phyloP scores from a whole-genome alignment of 2,329 filamentous ascomycete genomes.

The Cladosporium sp. region DNA sequence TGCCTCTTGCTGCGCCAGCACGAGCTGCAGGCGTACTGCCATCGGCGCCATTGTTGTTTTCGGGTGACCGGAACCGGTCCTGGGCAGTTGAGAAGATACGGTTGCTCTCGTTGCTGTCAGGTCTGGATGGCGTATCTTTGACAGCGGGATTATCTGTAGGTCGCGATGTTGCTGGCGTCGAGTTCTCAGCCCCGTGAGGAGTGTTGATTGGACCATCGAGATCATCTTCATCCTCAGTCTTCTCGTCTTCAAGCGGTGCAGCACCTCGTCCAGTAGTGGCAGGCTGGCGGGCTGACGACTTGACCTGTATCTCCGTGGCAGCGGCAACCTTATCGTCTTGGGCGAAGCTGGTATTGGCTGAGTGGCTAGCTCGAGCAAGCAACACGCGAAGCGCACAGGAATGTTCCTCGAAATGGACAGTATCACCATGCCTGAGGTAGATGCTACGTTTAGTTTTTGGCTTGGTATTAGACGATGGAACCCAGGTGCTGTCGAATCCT shows the following conservation, averaged over 20 bases:
- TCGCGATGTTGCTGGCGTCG: constrained; percentile 11
- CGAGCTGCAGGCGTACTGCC: background rate
- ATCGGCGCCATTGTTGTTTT: background rate
- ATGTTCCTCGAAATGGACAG: background rate
- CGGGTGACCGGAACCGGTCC: background rate
- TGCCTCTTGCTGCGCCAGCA: background rate
- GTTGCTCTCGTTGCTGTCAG: background rate
- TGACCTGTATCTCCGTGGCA: constrained; percentile 6
- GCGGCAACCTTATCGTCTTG: background rate
- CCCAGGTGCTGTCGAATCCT: background rate
- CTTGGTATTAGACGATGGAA: background rate
- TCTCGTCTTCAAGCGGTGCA: background rate
- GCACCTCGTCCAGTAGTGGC: too few species aligned
- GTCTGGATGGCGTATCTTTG: constrained; percentile 7
- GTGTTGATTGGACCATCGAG: background rate
- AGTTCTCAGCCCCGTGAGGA: background rate
- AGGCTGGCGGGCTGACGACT: constrained; percentile 3
- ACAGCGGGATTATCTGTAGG: constrained; percentile 1
- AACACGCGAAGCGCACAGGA: background rate
- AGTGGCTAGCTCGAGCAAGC: background rate
- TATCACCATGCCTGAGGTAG: constrained; percentile 12
- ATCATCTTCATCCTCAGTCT: constrained; percentile 10
- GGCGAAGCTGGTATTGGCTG: background rate
- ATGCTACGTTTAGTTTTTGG: background rate
- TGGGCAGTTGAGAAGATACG: constrained; percentile 1